Percentiles rank a stretch among this genome's conserved stretches.
These are phyloP conservation scores for Polytrichum commune DNA, from an alignment of 225 moss, liverwort and hornwort species.

Conservation along the genomic window DNA sequence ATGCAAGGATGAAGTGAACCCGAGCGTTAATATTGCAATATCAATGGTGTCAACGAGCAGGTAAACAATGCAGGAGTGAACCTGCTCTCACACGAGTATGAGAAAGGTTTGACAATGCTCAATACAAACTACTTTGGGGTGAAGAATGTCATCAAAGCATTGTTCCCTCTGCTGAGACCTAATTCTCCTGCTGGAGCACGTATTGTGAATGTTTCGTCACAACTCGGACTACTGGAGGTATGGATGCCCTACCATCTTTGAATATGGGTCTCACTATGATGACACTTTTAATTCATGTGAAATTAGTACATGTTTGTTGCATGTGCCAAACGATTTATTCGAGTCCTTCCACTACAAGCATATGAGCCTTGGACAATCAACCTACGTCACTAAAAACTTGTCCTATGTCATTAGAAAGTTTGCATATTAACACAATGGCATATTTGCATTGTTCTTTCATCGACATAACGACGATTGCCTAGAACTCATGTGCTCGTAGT, in stretches of 20 bases:
- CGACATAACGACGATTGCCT: too few species aligned
- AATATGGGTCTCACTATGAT: not conserved
- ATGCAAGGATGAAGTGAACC: too few species aligned
- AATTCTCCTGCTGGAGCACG: not conserved
- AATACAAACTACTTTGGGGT: not conserved
- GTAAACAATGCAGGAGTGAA: conserved; percentile 1
- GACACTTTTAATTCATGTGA: not conserved
- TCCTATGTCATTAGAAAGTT: too few species aligned
- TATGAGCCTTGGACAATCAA: too few species aligned
- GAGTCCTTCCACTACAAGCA: not conserved
- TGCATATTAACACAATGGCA: too few species aligned
- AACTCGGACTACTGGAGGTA: not conserved
- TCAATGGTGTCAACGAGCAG: not conserved
- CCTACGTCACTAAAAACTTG: too few species aligned
- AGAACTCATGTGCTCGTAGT: too few species aligned
- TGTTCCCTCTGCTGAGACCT: not conserved
- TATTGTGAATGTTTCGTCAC: not conserved
- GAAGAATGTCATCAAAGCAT: not conserved
- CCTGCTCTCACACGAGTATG: not conserved
- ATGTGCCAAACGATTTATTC: not conserved
- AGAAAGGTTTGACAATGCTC: not conserved
- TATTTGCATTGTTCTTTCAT: too few species aligned
- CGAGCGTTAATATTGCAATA: too few species aligned
- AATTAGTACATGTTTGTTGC: not conserved
- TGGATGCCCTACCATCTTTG: not conserved